Base-by-base conservation (phyloP, 2,329 filamentous ascomycete genomes). In the Ophiostoma montium region DNA sequence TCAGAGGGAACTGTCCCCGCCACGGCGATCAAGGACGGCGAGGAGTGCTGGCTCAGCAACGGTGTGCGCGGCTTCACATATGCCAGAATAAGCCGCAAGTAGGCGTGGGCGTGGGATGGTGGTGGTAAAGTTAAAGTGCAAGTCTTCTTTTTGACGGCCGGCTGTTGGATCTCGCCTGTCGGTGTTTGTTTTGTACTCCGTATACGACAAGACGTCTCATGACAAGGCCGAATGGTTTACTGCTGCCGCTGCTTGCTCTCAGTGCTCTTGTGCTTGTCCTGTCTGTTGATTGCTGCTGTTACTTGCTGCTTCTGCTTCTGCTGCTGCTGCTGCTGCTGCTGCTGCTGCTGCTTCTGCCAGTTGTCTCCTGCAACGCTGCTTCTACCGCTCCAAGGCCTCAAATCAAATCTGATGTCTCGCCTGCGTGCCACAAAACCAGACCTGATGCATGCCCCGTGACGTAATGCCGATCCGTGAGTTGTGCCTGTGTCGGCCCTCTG, bases 41-140 rank as follows among this genome's bases (percentile, higher is more conserved):
- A 95, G 62, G 72, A 81, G 48, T 84, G 89, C 53, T 94, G 87
- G 84, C 67, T 95, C 48, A 95, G 88, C 63, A 95, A 90, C 63
- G 88, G 85, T 0, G 83, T 90, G 1, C 75, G 84, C 55, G 90
- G 90, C 0, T 95, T 94, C 56, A 69, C 80, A 12, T 67, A 62
- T 50, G 76, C 74, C 0, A 66, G 56, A 36, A 55, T 75, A 32
- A 56, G 53, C 16, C 53, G 68, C 23, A 8, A 27, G 8, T 27
- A 27, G 4, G 23, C 23, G 23, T 27, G 23, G 5, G 23, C 23
- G 2, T 42, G 27, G 16, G 35, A 45, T 10, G 9, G 2, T n/a
- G 2, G 1, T 21, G n/a, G 12, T 12, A 31, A 31, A 11, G 36
- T 39, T 19, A 18, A 5, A 18, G 13, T 18, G 15, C 30, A 15